phyloP scores from a whole-genome alignment of 352 stramenopile genomes.

The Globisporangium emineosum region DNA sequence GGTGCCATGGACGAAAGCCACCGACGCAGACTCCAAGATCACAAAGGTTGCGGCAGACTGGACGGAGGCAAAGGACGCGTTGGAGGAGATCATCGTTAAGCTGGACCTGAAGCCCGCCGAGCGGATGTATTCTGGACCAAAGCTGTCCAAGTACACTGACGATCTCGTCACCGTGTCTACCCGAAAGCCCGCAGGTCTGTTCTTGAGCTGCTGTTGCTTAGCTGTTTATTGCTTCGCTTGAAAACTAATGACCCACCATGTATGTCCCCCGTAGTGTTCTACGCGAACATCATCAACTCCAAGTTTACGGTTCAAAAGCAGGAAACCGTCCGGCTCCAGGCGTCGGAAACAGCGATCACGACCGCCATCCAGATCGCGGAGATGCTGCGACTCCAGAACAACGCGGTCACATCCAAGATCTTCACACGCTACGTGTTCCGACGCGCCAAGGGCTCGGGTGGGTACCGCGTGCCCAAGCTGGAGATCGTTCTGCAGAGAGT shows the following conservation, averaged over 20 bases:
- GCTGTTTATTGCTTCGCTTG: neutral
- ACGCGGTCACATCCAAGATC: slow-evolving; percentile 58
- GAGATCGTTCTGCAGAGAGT: slow-evolving; percentile 61
- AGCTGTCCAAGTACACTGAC: slow-evolving; percentile 64
- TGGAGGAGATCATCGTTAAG: slow-evolving; percentile 45
- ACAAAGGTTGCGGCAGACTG: slow-evolving; percentile 11
- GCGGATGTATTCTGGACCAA: slow-evolving; percentile 46
- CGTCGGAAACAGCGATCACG: slow-evolving; percentile 64
- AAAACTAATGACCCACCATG: neutral
- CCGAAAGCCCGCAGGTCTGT: slow-evolving; percentile 61
- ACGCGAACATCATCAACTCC: slow-evolving; percentile 76
- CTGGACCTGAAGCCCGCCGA: slow-evolving; percentile 39
- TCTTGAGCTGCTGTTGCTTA: neutral
- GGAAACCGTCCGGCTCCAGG: slow-evolving; percentile 57
- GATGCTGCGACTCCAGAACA: slow-evolving; percentile 64
- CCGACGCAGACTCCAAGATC: neutral
- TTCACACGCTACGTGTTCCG: slow-evolving; percentile 64
- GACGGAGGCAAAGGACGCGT: slow-evolving; percentile 22
- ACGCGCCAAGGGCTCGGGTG: slow-evolving; percentile 41
- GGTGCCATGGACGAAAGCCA: slow-evolving; percentile 41
- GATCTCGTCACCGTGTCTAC: slow-evolving; percentile 71
- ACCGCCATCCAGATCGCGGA: slow-evolving; percentile 70
- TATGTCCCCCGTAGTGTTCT: slow-evolving; percentile 45
- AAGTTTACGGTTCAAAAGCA: slow-evolving; percentile 77
- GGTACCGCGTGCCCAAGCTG: slow-evolving; percentile 68